These are phyloP conservation scores for Taiwanofungus camphoratus DNA, from an alignment of 1,284 basidiomycete genomes.

Conservation along the genomic window DNA sequence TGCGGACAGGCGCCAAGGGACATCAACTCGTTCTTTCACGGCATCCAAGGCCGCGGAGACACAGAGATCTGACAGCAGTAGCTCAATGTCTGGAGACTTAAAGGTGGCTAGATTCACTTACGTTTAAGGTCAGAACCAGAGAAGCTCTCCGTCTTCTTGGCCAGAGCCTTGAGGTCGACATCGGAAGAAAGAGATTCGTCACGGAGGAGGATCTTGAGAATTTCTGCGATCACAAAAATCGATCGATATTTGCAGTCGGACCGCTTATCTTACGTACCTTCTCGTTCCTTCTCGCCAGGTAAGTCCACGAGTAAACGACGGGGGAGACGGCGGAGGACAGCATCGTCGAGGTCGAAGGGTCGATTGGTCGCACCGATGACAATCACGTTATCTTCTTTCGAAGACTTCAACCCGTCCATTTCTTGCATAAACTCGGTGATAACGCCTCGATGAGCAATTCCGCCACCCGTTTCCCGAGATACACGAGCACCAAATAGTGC, in stretches of 20 bases:
- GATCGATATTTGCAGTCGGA: background rate
- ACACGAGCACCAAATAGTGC: conserved; percentile 88
- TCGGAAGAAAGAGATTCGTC: conserved; percentile 71
- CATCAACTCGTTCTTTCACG: conserved; percentile 74
- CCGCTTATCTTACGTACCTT: too few relatives aligned
- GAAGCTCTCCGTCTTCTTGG: conserved; percentile 77
- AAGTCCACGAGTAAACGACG: conserved; percentile 81
- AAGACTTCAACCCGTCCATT: conserved; percentile 90
- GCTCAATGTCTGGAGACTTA: conserved; percentile 3
- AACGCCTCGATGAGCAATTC: conserved; percentile 77
- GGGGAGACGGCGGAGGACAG: conserved; percentile 79
- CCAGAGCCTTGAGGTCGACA: conserved; percentile 59
- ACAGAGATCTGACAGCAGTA: conserved; percentile 64
- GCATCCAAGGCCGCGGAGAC: conserved; percentile 86
- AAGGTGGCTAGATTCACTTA: conserved; percentile 35
- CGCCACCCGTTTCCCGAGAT: conserved; percentile 78
- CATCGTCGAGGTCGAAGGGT: conserved; percentile 82
- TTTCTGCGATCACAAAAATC: conserved; percentile 44
- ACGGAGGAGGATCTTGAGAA: conserved; percentile 76
- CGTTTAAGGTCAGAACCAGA: conserved; percentile 94
- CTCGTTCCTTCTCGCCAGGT: conserved; percentile 76
- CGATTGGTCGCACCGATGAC: conserved; percentile 95
- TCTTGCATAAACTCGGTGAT: conserved; percentile 98
- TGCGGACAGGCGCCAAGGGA: conserved; percentile 55
- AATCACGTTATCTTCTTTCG: conserved; percentile 78